phyloP scores from a whole-genome alignment of 2,329 filamentous ascomycete species.

The Colletotrichum falcatum region DNA sequence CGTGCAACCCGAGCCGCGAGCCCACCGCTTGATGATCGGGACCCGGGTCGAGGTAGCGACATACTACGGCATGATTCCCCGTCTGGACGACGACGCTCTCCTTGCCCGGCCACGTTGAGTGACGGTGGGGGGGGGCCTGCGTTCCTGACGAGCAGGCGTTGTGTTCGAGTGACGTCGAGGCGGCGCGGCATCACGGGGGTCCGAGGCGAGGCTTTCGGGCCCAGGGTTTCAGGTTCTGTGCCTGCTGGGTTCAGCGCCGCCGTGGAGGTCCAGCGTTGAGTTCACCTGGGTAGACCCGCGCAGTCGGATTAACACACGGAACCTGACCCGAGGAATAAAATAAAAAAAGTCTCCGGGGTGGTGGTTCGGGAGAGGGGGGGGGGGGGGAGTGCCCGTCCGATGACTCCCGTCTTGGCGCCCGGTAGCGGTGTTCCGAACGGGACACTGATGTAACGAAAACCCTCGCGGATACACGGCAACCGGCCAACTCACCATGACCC shows the following conservation, averaged over 20 bases:
- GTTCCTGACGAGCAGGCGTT: conserved; percentile 55
- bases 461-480: neutral
- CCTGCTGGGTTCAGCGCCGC: neutral
- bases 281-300: neutral
- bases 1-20: conserved; percentile 53
- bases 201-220: neutral
- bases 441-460: neutral
- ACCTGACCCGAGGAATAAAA: neutral
- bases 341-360: neutral
- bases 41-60: conserved; percentile 59
- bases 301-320: neutral
- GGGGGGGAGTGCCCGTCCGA: neutral
- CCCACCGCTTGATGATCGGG: conserved; percentile 53
- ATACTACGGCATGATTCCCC: conserved; percentile 61
- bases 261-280: too few relatives aligned
- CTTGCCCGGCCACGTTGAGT: conserved; percentile 60
- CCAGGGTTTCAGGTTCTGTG: neutral
- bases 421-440: neutral
- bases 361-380: too few relatives aligned
- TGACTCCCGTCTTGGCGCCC: neutral
- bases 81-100: conserved; percentile 58
- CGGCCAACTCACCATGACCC: neutral
- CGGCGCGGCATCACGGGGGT: conserved; percentile 55
- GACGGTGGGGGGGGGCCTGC: conserved; percentile 52
- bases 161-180: conserved; percentile 61